Evolutionary conservation across 1,139 yeast species (phyloP), one percentile per base, ranked within the genome.

Genomic region (Groenewaldozyma sp.): DNA sequence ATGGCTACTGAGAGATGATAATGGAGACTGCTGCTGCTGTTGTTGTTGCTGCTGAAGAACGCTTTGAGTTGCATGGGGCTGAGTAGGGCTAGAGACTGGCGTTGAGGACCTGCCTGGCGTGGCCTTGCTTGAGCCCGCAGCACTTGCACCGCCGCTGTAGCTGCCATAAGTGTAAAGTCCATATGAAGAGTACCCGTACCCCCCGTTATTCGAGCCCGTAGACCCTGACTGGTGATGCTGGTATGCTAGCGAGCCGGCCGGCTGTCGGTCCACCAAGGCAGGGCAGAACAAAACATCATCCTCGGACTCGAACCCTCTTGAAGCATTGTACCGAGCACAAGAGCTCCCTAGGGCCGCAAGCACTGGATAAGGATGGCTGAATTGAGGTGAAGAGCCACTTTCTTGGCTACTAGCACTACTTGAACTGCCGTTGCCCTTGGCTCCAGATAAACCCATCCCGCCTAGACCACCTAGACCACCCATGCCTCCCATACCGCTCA

Each of bases 231-330:
- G 24, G 16, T 33, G 35, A 13, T n/a, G 24, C 22, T 33, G 24
- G 38, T 21, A 28, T n/a, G 17, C 6, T n/a, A n/a, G n/a, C n/a
- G n/a, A n/a, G 11, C 26, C 26, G 11, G 37, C 16, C 35, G 26
- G 36, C 28, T 35, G 21, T 32, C 41, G 28, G 38, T 32, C 35
- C 29, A 32, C 39, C 24, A 56, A 43, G 11, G 58, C 55, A 51
- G 57, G 45, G 51, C 82, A 77, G 58, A 81, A 81, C 60, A 78
- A 87, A 46, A 73, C 56, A 57, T 81, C 88, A 47, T 81, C 82
- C 55, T 77, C 86, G 34, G 70, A 56, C 49, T 78, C 86, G 58
- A 81, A 78, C 27, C 83, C 78, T 48, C 82, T 72, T 51, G 77
- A 75, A 34, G 78, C 70, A 50, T 78, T 77, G 51, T 76, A 69